Evolutionary conservation across 148 eudicot genomes (phyloP), one percentile per base, ranked within the genome.

Genomic region (Mesembryanthemum crystallinum): DNA sequence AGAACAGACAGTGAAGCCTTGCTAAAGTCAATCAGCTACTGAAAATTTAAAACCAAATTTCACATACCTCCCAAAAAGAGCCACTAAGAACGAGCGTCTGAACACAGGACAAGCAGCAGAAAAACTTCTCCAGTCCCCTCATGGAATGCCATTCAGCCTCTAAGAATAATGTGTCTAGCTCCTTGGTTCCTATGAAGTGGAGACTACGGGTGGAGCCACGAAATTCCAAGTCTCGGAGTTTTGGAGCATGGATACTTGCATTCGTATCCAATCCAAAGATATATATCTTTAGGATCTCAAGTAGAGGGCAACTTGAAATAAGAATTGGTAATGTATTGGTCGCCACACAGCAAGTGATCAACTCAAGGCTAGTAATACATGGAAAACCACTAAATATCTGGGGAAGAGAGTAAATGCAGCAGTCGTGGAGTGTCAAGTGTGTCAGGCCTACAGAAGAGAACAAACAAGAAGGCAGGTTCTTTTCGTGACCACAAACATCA

Each of bases 71-170:
- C 39, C 58, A 52, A 42, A 52, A 64, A 51, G 45, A 33, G 33
- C 21, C 10, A 32, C 67, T 7, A 9, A 76, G 72, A 61, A 2
- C 21, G 15, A 76, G 65, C 72, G 24, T 59, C 67, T 68, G 32
- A 69, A 76, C 33, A 58, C 21, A 18, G n/a, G 73, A 57, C 58
- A 76, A 25, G 73, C 25, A 28, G 18, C 54, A 18, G 43, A 76
- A 42, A 3, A 76, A 55, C n/a, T 60, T 43, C 14, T 17, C 23
- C 64, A 59, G 28, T 11, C 4, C 23, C 25, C 3, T n/a, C 43
- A 29, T 24, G 5, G 8, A 12, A 35, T 18, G 57, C 54, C 15
- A 49, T 6, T n/a, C 32, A 29, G 27, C 30, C 20, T 45, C 32
- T 20, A 69, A 8, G 45, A 32, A 30, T 14, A 69, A n/a, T 32